phyloP scores from a whole-genome alignment of 495 filamentous ascomycete species.

The Monascus purpureus region DNA sequence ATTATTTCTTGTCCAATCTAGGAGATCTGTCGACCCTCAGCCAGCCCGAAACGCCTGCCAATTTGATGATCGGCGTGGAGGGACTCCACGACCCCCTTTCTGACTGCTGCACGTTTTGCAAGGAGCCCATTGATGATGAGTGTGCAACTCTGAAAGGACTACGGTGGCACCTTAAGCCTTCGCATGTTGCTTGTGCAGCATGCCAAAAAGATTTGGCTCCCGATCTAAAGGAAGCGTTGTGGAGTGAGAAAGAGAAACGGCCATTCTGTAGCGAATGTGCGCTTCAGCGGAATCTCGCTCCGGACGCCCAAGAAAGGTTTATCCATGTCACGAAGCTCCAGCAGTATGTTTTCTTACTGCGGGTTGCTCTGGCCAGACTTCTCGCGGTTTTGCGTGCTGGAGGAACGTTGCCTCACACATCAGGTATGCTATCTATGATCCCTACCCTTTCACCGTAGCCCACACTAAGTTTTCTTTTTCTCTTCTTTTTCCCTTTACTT shows the following conservation, averaged over 20 bases:
- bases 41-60: conserved; percentile 43
- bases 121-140: conserved; percentile 85
- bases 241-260: conserved; percentile 48
- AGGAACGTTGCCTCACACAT: conserved; percentile 62
- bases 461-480: conserved; percentile 4
- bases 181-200: conserved; percentile 60
- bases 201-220: conserved; percentile 61
- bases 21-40: conserved; percentile 57
- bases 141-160: conserved; percentile 58
- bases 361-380: conserved; percentile 81
- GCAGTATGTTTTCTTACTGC: conserved; percentile 86
- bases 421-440: conserved; percentile 33
- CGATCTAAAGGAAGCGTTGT: conserved; percentile 47
- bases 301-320: conserved; percentile 41
- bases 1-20: conserved; percentile 69
- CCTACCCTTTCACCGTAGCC: background rate
- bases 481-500: conserved; percentile 3
- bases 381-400: conserved; percentile 72
- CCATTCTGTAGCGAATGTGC: conserved; percentile 60
- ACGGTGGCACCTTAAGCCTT: conserved; percentile 61
- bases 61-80: conserved; percentile 58
- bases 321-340: conserved; percentile 63
- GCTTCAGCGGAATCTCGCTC: conserved; percentile 22
- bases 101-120: conserved; percentile 68
- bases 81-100: conserved; percentile 63